Evolutionary conservation across 495 filamentous ascomycete species (phyloP).

Genomic region (Penicillium samsonianum): DNA sequence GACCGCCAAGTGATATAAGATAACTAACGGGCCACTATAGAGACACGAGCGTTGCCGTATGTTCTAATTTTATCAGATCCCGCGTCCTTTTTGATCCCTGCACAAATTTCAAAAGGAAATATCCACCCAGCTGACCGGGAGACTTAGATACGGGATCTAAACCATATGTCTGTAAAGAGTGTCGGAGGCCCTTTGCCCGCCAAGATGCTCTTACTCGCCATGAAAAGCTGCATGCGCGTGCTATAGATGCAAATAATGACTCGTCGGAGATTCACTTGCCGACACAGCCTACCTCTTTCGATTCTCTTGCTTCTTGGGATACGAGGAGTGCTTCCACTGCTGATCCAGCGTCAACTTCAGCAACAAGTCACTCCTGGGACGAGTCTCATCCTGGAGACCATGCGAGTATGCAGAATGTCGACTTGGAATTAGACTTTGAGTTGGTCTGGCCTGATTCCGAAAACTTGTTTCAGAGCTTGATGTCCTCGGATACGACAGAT

Average conservation of each 20-base stretch:
- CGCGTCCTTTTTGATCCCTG: neutral
- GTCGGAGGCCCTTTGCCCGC: conserved; percentile 46
- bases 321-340: conserved; percentile 27
- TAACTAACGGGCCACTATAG: conserved; percentile 33
- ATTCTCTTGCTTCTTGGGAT: conserved; percentile 32
- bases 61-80: conserved; percentile 4
- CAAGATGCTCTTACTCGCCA: conserved; percentile 52
- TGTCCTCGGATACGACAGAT: conserved; percentile 43
- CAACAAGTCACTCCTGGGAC: conserved; percentile 32
- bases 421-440: conserved; percentile 44
- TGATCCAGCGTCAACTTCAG: conserved; percentile 25
- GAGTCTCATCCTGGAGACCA: conserved; percentile 24
- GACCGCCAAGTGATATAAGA: conserved; percentile 2
- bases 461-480: conserved; percentile 49
- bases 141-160: conserved; percentile 49
- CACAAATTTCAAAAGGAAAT: neutral
- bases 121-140: conserved; percentile 19
- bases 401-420: conserved; percentile 28
- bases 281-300: conserved; percentile 24
- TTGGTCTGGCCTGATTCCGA: conserved; percentile 53
- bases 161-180: conserved; percentile 47
- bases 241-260: conserved; percentile 28
- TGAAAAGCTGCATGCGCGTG: conserved; percentile 47
- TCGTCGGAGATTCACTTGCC: conserved; percentile 21
- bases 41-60: conserved; percentile 54